Evolutionary conservation across 495 filamentous ascomycete genomes (phyloP).

Genomic region (Neurospora sp.): DNA sequence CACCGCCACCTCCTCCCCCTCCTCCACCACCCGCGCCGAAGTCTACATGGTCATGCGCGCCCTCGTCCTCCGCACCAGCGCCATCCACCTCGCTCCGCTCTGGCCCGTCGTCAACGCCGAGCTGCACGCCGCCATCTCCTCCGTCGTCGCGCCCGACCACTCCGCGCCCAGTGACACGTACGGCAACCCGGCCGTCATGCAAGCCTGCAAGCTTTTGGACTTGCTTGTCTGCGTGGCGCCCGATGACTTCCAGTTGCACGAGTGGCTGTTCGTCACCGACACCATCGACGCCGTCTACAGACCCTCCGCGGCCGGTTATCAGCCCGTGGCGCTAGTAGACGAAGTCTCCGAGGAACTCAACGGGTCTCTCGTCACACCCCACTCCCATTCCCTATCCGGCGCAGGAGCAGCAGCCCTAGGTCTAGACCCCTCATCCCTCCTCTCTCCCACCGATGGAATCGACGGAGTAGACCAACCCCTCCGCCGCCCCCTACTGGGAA

Average conservation of each 20-base stretch:
- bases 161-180: constrained; percentile 56
- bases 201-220: constrained; percentile 89
- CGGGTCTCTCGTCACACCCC: not conserved
- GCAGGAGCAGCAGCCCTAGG: not conserved
- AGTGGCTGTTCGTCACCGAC: constrained; percentile 96
- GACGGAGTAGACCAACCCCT: not conserved
- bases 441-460: not conserved
- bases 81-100: constrained; percentile 66
- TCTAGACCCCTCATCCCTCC: not conserved
- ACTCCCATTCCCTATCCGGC: not conserved
- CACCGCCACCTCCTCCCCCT: constrained; percentile 84
- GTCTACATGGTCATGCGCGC: constrained; percentile 83
- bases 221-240: constrained; percentile 72
- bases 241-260: constrained; percentile 90
- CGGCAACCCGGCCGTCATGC: constrained; percentile 63
- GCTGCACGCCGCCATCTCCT: constrained; percentile 70
- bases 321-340: constrained; percentile 71
- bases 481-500: constrained; percentile 39
- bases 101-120: constrained; percentile 90
- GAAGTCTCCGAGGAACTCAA: constrained; percentile 75
- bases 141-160: constrained; percentile 58
- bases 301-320: constrained; percentile 46
- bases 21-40: constrained; percentile 78
- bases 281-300: constrained; percentile 94
- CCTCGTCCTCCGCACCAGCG: constrained; percentile 61